A percentile compares a stretch with the other conserved stretches of the same genome.
phyloP scores from a whole-genome alignment of 345 rosid genomes.

The Lepidium africanum region DNA sequence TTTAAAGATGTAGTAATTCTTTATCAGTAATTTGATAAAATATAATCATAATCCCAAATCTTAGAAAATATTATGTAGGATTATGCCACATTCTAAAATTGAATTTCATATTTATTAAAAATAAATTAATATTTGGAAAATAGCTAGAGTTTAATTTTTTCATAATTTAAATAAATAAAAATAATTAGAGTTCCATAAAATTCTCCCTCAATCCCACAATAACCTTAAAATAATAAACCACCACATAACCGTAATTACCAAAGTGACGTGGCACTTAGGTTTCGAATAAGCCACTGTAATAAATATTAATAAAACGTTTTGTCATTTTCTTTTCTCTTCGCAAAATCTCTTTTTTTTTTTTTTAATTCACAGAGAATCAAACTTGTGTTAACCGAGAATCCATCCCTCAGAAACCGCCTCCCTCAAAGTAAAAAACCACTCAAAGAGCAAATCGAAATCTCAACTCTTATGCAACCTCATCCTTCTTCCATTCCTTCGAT shows the following conservation, averaged over 20 bases:
- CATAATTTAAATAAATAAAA: no score
- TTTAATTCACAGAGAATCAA: constrained; percentile 6
- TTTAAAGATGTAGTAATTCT: no score
- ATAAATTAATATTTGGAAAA: no score
- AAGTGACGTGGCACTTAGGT: constrained; percentile 23
- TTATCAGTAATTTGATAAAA: no score
- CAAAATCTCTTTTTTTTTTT: neutral
- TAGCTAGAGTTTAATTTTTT: no score
- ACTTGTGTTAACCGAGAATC: constrained; percentile 20
- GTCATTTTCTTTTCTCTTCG: neutral
- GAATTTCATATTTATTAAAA: no score
- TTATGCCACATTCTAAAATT: no score
- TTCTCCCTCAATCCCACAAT: constrained; percentile 16
- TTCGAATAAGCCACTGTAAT: constrained; percentile 13
- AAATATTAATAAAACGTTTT: constrained; percentile 14
- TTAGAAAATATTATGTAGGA: no score
- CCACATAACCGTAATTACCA: neutral
- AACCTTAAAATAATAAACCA: constrained; percentile 8
- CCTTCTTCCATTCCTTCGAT: neutral
- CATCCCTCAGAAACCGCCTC: neutral
- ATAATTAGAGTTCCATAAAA: neutral
- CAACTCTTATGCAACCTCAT: constrained; percentile 27
- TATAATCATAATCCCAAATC: no score
- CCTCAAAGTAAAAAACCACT: neutral
- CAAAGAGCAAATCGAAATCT: constrained; percentile 14